These are phyloP conservation scores for Crassisporium funariophilum DNA, from an alignment of 768 basidiomycete species.

Conservation along the genomic window DNA sequence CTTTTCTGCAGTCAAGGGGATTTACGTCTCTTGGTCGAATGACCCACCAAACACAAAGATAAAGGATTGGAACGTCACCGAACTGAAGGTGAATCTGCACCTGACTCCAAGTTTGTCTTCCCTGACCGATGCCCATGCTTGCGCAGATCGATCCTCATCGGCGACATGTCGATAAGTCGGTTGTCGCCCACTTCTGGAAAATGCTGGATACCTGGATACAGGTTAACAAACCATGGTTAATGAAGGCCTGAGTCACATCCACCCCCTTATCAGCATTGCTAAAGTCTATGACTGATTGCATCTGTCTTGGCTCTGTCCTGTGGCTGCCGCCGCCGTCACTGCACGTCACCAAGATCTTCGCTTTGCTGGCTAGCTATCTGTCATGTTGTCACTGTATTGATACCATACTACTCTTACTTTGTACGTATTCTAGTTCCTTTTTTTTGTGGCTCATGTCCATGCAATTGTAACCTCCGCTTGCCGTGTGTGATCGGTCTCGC, in stretches of 20 bases:
- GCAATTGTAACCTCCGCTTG: not conserved
- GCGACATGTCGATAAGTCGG: conserved; percentile 91
- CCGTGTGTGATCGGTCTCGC: not conserved
- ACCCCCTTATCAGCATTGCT: not conserved
- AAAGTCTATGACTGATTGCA: not conserved
- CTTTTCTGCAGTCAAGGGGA: conserved; percentile 75
- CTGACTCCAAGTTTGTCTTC: not conserved
- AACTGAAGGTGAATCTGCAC: conserved; percentile 69
- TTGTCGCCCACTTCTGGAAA: conserved; percentile 97
- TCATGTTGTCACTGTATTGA: not conserved
- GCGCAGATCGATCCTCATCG: conserved; percentile 84
- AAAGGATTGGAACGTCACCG: conserved; percentile 96
- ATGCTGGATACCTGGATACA: conserved; percentile 84
- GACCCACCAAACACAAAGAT: conserved; percentile 88
- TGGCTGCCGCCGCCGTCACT: not conserved
- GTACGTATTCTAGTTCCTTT: not conserved
- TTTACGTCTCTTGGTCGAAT: conserved; percentile 94
- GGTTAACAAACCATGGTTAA: conserved; percentile 77
- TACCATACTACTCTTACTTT: not conserved
- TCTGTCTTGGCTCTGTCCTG: not conserved
- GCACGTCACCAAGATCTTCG: not conserved
- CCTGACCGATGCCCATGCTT: not conserved
- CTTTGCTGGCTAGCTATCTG: too few species aligned
- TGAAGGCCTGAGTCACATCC: conserved; percentile 29
- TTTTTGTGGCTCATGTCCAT: not conserved